Base-by-base conservation (phyloP, 306 rosid genomes). In the Herpetospermum pedunculosum region DNA sequence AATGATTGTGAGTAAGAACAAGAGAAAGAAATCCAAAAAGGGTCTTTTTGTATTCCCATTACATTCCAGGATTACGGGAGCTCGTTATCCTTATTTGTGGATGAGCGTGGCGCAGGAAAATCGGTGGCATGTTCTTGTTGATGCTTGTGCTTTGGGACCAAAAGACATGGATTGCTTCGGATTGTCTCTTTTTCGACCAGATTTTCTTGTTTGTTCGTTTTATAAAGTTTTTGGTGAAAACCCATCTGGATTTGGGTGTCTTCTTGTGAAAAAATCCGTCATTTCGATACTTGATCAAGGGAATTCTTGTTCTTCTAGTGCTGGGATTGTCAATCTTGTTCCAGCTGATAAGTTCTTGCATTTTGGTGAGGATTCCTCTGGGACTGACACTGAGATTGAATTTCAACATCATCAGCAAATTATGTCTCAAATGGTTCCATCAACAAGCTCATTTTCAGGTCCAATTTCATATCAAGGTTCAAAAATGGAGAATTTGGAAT, bases 231-330 rank as follows among this genome's bases (percentile, higher is more conserved):
- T 82, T 58, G 97, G 98, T 4, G 94, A 89, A 72, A 94, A 89
- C 83, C 98, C 98, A 75, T 94, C 96, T 50, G 98, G 98, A 18
- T 89, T 91, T 83, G 98, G 97, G 15, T 94, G 98, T 80, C 83
- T 91, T 40, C 85, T 91, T 64, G 89, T 94, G 32, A 94, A 91
- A 77, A 94, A 91, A 82, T 81, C 96, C 26, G 81, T 78, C 29
- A 72, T 89, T 76, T 50, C 94, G 0, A 76, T 63, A 25, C 82
- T 94, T 68, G 92, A 91, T n/a, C n/a, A n/a, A 2, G 12, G 23
- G 4, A 30, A 59, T 30, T 30, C 67, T 49, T n/a, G 78, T 8
- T 84, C 88, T 10, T 78, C 86, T 10, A 74, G 81, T 47, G 75
- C 84, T 35, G 98, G 98, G 44, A 89, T 89, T 71, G 96, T 93